These are phyloP conservation scores for Dactylella cylindrospora DNA, from an alignment of 2,329 filamentous ascomycete genomes.

Conservation along the genomic window DNA sequence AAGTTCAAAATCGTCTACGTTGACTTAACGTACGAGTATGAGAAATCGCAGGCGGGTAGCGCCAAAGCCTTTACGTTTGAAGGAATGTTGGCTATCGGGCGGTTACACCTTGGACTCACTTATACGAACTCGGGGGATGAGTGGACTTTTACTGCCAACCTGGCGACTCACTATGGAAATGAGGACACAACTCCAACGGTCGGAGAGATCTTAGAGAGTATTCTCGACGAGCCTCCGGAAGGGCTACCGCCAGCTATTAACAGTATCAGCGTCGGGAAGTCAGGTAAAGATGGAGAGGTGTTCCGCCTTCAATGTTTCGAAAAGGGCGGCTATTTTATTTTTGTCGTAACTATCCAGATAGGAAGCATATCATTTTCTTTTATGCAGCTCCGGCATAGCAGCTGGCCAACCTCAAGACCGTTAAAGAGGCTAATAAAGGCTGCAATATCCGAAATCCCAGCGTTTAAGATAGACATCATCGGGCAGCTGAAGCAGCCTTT, in stretches of 20 bases:
- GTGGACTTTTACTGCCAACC: slow-evolving; percentile 32
- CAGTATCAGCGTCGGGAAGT: neutral
- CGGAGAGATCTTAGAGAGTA: slow-evolving; percentile 18
- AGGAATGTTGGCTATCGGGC: slow-evolving; percentile 42
- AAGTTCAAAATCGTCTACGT: neutral
- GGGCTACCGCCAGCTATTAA: slow-evolving; percentile 7
- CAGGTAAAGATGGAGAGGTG: neutral
- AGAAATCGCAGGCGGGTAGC: neutral
- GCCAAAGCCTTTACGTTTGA: slow-evolving; percentile 44
- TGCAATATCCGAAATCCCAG: slow-evolving; percentile 41
- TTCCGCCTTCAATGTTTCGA: slow-evolving; percentile 1
- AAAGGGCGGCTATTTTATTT: neutral
- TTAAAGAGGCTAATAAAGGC: slow-evolving; percentile 47
- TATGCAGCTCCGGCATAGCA: slow-evolving; percentile 2
- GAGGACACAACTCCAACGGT: slow-evolving; percentile 11
- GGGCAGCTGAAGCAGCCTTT: slow-evolving; percentile 51
- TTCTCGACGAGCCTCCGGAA: slow-evolving; percentile 6
- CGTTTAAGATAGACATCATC: slow-evolving; percentile 49
- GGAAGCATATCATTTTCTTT: slow-evolving; percentile 2
- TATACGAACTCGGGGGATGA: slow-evolving; percentile 32
- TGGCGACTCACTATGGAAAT: neutral
- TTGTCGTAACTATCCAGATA: neutral
- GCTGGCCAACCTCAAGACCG: neutral
- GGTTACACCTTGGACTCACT: slow-evolving; percentile 43
- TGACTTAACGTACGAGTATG: neutral